Base-by-base conservation (phyloP, 352 stramenopile genomes). In the Globisporangium yorkense region DNA sequence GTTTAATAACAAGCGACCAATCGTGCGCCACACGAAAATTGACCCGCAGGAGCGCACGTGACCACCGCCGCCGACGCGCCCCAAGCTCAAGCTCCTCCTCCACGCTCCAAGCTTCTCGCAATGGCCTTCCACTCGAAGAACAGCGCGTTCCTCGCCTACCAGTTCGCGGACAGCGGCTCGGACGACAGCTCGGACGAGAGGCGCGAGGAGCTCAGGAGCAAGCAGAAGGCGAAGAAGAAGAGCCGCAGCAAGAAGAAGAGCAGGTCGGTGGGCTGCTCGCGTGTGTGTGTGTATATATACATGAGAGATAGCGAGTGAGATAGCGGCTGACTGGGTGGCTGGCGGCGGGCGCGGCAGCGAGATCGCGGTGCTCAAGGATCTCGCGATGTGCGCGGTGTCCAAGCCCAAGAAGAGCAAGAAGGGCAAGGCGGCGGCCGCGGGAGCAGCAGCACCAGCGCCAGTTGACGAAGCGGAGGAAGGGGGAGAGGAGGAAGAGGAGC, bases 191-290 rank as follows among this genome's bases (percentile, higher is more conserved):
- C 66, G 16, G 69, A 88, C 33, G 77, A 92, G 68, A 68, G 68
- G 27, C 57, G 69, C 48, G 65, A 77, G 54, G 68, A 88, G 65
- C 74, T 80, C 12, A 72, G 72, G 67, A 61, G 62, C 39, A 83
- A 83, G 62, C 79, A 88, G 54, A 87, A 88, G 54, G 66, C 74
- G 53, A 84, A 81, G 68, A 87, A 89, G 62, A 92, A 92, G 62
- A 74, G 63, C 52, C 76, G 75, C 71, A 75, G 59, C 64, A 88
- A 88, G 69, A 90, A 90, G 68, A 90, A 86, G 53, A 88, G 63
- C 74, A 88, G 56, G 80, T 74, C 59, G 39, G 66, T 74, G 60
- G 41, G 66, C 48, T 18, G 27, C 31, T 13, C 6, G 51, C 16
- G 20, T 61, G 13, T 55, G 35, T 33, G 15, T 18, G 20, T 61